These are phyloP conservation scores for Massariosphaeria phaeospora DNA, from an alignment of 495 filamentous ascomycete genomes.

Conservation along the genomic window DNA sequence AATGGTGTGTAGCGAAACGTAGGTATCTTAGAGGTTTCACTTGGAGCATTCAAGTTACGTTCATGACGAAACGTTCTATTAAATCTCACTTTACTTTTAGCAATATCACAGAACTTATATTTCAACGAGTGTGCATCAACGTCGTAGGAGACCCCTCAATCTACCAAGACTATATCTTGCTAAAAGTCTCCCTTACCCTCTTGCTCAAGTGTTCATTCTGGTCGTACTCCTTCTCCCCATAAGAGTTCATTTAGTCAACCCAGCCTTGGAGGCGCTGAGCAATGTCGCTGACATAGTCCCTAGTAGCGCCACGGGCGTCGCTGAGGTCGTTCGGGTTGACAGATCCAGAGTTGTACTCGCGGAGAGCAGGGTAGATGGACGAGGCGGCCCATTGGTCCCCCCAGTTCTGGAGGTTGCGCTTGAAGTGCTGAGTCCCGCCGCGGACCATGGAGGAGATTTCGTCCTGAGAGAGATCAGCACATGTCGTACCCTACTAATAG, in stretches of 20 bases:
- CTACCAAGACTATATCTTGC: too few relatives aligned
- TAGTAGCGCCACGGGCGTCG: constrained; percentile 38
- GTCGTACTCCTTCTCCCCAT: too few relatives aligned
- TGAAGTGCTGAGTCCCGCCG: constrained; percentile 41
- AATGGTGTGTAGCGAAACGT: too few relatives aligned
- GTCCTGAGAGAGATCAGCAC: constrained; percentile 18
- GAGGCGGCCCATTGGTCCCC: constrained; percentile 35
- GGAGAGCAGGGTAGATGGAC: constrained; percentile 43
- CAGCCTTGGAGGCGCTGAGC: constrained; percentile 42
- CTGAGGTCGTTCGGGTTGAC: constrained; percentile 41
- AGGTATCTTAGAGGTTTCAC: too few relatives aligned
- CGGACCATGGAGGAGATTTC: constrained; percentile 42
- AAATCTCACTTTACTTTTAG: too few relatives aligned
- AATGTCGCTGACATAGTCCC: constrained; percentile 41
- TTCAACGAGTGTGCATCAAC: too few relatives aligned
- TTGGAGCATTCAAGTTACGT: too few relatives aligned
- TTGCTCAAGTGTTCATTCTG: too few relatives aligned
- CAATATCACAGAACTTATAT: too few relatives aligned
- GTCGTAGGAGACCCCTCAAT: too few relatives aligned
- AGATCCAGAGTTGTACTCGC: constrained; percentile 44
- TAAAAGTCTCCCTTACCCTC: too few relatives aligned
- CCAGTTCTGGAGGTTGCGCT: constrained; percentile 37
- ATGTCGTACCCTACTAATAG: not conserved
- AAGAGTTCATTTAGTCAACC: constrained; percentile 8
- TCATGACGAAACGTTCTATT: too few relatives aligned